Evolutionary conservation across 495 filamentous ascomycete genomes (phyloP), one percentile per base, ranked within the genome.

Genomic region (Lindgomyces ingoldianus): DNA sequence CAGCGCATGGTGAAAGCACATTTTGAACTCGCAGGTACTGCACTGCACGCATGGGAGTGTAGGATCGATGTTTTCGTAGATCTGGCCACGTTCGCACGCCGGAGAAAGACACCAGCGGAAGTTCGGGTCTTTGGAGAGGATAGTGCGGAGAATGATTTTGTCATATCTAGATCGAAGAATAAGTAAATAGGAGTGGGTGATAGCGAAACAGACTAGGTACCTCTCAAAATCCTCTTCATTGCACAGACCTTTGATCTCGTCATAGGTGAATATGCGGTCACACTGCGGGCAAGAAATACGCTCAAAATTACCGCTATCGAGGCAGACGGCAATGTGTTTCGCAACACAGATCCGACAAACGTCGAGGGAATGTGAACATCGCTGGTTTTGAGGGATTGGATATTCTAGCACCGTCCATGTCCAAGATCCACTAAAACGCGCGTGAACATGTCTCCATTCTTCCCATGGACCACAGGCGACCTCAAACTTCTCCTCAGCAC

Each of bases 401-500:
- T 47, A 59, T 29, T 59, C 56, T 19, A 59, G 22, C 11, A 59
- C 24, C 10, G 4, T 48, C 56, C 56, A 59, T 41, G n/a, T 59
- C 56, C 56, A 59, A 39, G 41, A 41, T 6, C 56, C 22, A 47
- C 1, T 46, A 22, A 27, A 48, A 26, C 21, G 21, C n/a, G 19
- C 36, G 19, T 41, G 45, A 8, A 21, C 39, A 12, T 48, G 6
- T 1, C 10, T 42, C 56, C 56, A 59, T 21, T 59, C 18, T 9
- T 47, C 41, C 39, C 16, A 47, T 12, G 22, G 14, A 11, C 42
- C 56, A 33, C 47, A 59, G 18, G 25, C n/a, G 3, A 59, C 26
- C 42, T 59, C 56, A 33, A 44, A 59, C 27, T 59, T 59, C 3
- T 59, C 56, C 25, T 59, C 56, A 48, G 22, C 11, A 44, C 56